Conservation (phyloP, 2,329 filamentous ascomycete species). For the Epichloe festucae region DNA sequence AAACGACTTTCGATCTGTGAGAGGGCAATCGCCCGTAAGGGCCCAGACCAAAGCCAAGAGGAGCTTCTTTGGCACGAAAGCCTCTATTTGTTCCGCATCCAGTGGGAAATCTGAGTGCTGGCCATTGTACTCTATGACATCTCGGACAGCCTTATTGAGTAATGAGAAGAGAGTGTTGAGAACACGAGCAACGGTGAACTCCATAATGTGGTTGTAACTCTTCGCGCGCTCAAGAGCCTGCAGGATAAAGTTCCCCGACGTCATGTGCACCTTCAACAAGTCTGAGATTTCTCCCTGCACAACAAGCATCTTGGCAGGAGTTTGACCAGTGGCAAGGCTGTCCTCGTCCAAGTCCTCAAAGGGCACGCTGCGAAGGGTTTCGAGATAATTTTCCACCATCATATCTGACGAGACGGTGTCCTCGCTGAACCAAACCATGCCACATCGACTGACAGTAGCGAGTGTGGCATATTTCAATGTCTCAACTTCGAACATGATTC, state of each 20-base stretch:
- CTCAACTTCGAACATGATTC: conserved; percentile 99
- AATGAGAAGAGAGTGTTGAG: conserved; percentile 91
- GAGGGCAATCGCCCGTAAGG: conserved; percentile 84
- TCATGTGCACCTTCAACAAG: conserved; percentile 62
- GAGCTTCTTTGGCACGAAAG: conserved; percentile 85
- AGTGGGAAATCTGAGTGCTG: conserved; percentile 91
- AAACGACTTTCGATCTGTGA: conserved; percentile 76
- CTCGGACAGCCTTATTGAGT: conserved; percentile 83
- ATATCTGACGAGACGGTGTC: conserved; percentile 88
- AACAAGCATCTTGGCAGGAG: conserved; percentile 63
- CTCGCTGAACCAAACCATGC: conserved; percentile 99
- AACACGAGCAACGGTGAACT: conserved; percentile 83
- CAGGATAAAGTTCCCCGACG: conserved; percentile 66
- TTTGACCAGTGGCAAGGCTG: conserved; percentile 60
- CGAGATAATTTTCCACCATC: conserved; percentile 86
- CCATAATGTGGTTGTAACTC: conserved; percentile 92
- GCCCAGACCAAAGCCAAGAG: conserved; percentile 91
- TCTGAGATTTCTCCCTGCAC: conserved; percentile 71
- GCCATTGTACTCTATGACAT: conserved; percentile 88
- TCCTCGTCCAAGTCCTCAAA: conserved; percentile 97
- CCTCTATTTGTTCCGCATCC: conserved; percentile 78
- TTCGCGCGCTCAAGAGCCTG: conserved; percentile 65
- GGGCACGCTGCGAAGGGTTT: conserved; percentile 64
- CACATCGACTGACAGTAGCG: conserved; percentile 97
- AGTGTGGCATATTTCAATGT: conserved; percentile 94